A percentile compares a stretch with the other conserved stretches of the same genome.
These are phyloP conservation scores for Clarireedia homoeocarpa DNA, from an alignment of 2,329 filamentous ascomycete species.

Conservation along the genomic window DNA sequence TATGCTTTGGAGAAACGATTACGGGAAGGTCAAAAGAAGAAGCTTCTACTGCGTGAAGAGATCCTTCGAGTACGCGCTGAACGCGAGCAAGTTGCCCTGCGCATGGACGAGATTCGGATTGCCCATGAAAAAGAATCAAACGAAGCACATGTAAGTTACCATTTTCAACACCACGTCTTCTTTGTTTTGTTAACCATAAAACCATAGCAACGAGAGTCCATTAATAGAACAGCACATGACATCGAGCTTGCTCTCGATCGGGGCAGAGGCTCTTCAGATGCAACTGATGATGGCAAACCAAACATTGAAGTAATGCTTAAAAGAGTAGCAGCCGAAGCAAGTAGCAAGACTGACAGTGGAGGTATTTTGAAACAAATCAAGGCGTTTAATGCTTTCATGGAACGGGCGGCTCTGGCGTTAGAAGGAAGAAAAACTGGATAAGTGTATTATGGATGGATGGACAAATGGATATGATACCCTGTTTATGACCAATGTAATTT, in stretches of 20 bases:
- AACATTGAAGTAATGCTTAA: conserved; percentile 51
- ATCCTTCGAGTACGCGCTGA: conserved; percentile 52
- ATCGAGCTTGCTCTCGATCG: conserved; percentile 50
- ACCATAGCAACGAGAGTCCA: conserved; percentile 36
- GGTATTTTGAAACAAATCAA: conserved; percentile 48
- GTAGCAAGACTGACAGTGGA: conserved; percentile 40
- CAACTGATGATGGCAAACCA: conserved; percentile 40
- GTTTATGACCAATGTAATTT: not conserved
- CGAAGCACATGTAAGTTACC: conserved; percentile 38
- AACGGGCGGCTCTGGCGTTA: conserved; percentile 49
- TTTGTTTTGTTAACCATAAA: conserved; percentile 14
- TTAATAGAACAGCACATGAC: conserved; percentile 54
- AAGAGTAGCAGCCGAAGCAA: conserved; percentile 46
- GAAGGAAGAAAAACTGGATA: conserved; percentile 31
- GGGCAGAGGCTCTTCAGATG: conserved; percentile 40
- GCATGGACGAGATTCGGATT: conserved; percentile 54
- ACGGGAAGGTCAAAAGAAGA: conserved; percentile 48
- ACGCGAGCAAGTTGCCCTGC: conserved; percentile 52
- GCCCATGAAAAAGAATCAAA: conserved; percentile 49
- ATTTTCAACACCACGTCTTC: not conserved
- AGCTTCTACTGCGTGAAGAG: conserved; percentile 47
- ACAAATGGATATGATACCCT: conserved; percentile 5
- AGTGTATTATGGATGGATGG: too few relatives aligned
- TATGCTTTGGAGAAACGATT: conserved; percentile 51
- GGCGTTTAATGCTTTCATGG: conserved; percentile 56